A percentile compares a stretch with the other conserved stretches of the same genome.
Evolutionary conservation across 169 alveolate genomes (phyloP).

Genomic region (Plasmodium knowlesi): DNA sequence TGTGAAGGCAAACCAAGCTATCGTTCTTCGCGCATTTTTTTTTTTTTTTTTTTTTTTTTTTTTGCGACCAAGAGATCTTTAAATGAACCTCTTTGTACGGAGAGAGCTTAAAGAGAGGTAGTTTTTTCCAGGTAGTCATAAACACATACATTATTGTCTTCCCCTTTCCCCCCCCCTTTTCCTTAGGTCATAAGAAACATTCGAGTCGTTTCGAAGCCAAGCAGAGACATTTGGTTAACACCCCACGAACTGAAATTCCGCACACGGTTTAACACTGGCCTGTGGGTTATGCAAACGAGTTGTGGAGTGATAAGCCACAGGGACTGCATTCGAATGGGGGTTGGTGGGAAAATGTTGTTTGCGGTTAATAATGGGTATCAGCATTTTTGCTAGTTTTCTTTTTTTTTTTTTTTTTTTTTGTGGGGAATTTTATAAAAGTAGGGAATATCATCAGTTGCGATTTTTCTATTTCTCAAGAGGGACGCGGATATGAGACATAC

Average conservation of each 20-base stretch:
- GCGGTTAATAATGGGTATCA: slow-evolving; percentile 92
- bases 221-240: slow-evolving; percentile 92
- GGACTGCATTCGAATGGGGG: slow-evolving; percentile 91
- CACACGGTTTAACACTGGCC: slow-evolving; percentile 91
- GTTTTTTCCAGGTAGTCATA: background rate
- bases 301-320: slow-evolving; percentile 89
- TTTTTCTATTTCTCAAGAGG: background rate
- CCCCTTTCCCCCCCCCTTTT: background rate
- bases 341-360: slow-evolving; percentile 91
- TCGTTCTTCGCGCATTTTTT: background rate
- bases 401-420: slow-evolving; percentile 12
- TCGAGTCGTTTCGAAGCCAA: slow-evolving; percentile 91
- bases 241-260: slow-evolving; percentile 91
- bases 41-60: no score
- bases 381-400: slow-evolving; percentile 85
- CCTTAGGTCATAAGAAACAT: slow-evolving; percentile 87
- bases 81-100: background rate
- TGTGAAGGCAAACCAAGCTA: background rate
- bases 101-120: background rate
- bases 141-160: background rate
- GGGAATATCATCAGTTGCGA: background rate
- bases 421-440: slow-evolving; percentile 1
- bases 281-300: slow-evolving; percentile 91
- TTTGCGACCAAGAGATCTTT: background rate
- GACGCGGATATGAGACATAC: background rate